Percentiles rank a stretch among this genome's conserved stretches.
phyloP scores from a whole-genome alignment of 768 basidiomycete genomes.

The Filobasidium wieringae region DNA sequence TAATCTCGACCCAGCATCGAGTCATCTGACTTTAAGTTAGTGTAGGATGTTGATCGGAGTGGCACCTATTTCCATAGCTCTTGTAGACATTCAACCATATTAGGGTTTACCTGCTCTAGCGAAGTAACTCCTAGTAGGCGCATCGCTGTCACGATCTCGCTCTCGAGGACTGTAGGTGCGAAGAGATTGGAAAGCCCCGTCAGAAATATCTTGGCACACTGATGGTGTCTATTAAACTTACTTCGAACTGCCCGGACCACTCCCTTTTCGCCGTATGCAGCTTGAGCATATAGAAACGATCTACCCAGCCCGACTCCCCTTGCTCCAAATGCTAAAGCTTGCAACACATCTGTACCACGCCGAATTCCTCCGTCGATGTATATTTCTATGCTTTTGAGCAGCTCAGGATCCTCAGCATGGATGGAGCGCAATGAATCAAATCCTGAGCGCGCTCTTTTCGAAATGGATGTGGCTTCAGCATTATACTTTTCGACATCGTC shows the following conservation, averaged over 20 bases:
- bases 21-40: background rate
- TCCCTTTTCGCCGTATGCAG: constrained; percentile 41
- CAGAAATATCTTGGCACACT: background rate
- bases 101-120: constrained; percentile 26
- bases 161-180: constrained; percentile 26
- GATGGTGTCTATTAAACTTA: constrained; percentile 15
- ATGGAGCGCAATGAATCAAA: constrained; percentile 44
- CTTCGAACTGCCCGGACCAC: constrained; percentile 34
- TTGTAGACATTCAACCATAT: constrained; percentile 32
- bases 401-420: constrained; percentile 28
- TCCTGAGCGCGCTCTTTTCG: constrained; percentile 29
- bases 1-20: too few species aligned
- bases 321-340: constrained; percentile 62
- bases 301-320: constrained; percentile 39
- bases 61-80: constrained; percentile 20
- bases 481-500: background rate
- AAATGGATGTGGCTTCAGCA: background rate
- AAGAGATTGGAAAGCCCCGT: background rate
- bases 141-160: constrained; percentile 36
- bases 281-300: constrained; percentile 39
- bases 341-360: constrained; percentile 75
- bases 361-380: constrained; percentile 77
- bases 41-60: background rate
- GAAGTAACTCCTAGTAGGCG: constrained; percentile 27
- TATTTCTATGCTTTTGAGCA: constrained; percentile 42